A percentile compares a stretch with the other conserved stretches of the same genome.
phyloP scores from a whole-genome alignment of 768 basidiomycete genomes.

The Mycena metata region DNA sequence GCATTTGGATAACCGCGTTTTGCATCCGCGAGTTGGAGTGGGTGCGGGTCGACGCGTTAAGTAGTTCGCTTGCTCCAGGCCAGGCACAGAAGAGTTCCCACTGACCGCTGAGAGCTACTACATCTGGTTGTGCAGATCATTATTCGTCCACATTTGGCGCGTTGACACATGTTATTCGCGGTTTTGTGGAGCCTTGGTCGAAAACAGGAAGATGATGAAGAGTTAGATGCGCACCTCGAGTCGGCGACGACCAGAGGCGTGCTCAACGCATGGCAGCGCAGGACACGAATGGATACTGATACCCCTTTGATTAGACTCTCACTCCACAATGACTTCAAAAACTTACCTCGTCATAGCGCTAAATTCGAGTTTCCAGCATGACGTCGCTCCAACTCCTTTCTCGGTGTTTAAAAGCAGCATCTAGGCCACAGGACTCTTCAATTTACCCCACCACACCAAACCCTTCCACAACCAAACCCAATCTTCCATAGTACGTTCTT shows the following conservation, averaged over 20 bases:
- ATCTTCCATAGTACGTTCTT: background rate
- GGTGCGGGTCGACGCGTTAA: too few relatives aligned
- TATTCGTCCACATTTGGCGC: background rate
- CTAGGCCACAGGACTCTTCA: too few relatives aligned
- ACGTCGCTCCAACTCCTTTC: constrained; percentile 21
- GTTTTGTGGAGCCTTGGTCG: background rate
- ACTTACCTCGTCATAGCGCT: background rate
- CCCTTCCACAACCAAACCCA: background rate
- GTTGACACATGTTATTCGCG: background rate
- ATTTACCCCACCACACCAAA: background rate
- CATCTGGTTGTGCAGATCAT: too few relatives aligned
- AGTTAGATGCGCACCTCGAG: too few relatives aligned
- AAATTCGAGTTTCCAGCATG: constrained; percentile 20
- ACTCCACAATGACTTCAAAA: constrained; percentile 34
- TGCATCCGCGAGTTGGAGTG: too few relatives aligned
- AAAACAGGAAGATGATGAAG: too few relatives aligned
- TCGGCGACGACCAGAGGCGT: too few relatives aligned
- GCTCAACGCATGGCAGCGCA: background rate
- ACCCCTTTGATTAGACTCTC: background rate
- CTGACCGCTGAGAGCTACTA: too few relatives aligned
- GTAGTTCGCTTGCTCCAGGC: too few relatives aligned
- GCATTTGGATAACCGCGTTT: too few relatives aligned
- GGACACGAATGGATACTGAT: too few relatives aligned
- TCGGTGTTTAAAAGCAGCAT: constrained; percentile 18
- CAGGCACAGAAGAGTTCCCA: too few relatives aligned